Evolutionary conservation across 192 early-diverging fungal genomes (phyloP), one percentile per base, ranked within the genome.

Genomic region (Mycoemilia scoparia): DNA sequence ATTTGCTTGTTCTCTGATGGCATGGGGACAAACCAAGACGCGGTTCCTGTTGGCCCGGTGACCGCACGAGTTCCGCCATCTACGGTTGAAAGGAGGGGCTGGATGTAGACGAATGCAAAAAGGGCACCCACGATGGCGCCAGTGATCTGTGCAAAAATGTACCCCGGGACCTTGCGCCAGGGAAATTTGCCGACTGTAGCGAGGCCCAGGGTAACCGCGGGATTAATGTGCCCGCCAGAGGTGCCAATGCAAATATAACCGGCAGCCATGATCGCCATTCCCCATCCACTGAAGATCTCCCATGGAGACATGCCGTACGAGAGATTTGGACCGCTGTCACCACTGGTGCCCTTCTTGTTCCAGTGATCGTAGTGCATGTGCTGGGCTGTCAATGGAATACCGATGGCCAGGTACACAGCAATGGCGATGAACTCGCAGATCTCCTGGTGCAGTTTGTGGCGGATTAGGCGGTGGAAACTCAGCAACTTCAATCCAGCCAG

Each of bases 131-230:
- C 2, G 21, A 49, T 38, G 16, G 38, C 39, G 17, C 39, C 47
- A 14, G 43, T 11, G 3, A 37, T 26, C 15, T 49, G 47, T 10
- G 34, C 34, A 6, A 41, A 22, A n/a, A 39, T 14, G 24, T 36
- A 41, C 6, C 47, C 39, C 8, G 47, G 47, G 10, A 49, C 47
- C n/a, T 40, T 40, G 6, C 39, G 31, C 47, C 47, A 49, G 8
- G 47, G 47, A 29, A 41, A 49, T 16, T 31, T 9, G 9, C 39
- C 32, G 24, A 23, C 30, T 2, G 26, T 27, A 12, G 46, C 46
- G 6, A 41, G 24, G 13, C 25, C 12, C 22, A 49, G 12, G 23
- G 46, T 49, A 11, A 49, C 32, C 0, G 46, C 38, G 10, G 46
- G 46, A 29, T 49, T 49, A 8, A 41, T 16, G 26, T 49, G 46